Conservation (phyloP, 2,329 filamentous ascomycete genomes). For the Plectosphaerella cucumerina region DNA sequence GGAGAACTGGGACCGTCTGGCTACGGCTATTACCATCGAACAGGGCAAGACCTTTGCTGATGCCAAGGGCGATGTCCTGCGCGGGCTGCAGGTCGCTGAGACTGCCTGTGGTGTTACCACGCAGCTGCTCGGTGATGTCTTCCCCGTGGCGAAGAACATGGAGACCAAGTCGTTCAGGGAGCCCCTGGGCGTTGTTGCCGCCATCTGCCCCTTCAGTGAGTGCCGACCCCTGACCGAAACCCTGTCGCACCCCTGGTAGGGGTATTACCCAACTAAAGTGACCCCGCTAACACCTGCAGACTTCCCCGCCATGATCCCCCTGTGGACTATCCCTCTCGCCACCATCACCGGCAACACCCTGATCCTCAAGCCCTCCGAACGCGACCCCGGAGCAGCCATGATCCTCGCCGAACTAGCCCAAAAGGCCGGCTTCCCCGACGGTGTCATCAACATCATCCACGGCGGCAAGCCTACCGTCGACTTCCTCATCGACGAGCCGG, state of each 20-base stretch:
- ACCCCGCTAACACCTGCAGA: conserved; percentile 32
- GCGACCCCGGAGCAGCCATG: conserved; percentile 57
- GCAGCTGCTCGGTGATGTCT: conserved; percentile 65
- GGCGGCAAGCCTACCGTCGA: conserved; percentile 62
- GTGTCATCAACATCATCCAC: conserved; percentile 64
- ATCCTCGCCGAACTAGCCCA: conserved; percentile 58
- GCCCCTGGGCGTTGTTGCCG: conserved; percentile 65
- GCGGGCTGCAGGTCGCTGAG: conserved; percentile 70
- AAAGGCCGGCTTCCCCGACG: conserved; percentile 56
- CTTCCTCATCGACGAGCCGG: conserved; percentile 64
- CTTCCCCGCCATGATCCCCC: conserved; percentile 74
- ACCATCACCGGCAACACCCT: conserved; percentile 69
- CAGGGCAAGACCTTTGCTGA: conserved; percentile 73
- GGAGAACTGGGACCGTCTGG: conserved; percentile 69
- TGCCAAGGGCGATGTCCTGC: conserved; percentile 65
- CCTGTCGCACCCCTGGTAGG: no score
- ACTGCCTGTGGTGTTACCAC: conserved; percentile 69
- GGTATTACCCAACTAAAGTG: neutral
- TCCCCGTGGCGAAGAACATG: conserved; percentile 75
- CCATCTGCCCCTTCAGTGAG: conserved; percentile 71
- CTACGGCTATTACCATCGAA: conserved; percentile 69
- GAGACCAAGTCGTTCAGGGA: conserved; percentile 69
- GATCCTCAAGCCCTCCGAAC: conserved; percentile 60
- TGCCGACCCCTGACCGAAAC: no score
- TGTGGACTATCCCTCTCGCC: conserved; percentile 73